phyloP scores from a whole-genome alignment of 768 basidiomycete genomes.

The Amanita thiersii region DNA sequence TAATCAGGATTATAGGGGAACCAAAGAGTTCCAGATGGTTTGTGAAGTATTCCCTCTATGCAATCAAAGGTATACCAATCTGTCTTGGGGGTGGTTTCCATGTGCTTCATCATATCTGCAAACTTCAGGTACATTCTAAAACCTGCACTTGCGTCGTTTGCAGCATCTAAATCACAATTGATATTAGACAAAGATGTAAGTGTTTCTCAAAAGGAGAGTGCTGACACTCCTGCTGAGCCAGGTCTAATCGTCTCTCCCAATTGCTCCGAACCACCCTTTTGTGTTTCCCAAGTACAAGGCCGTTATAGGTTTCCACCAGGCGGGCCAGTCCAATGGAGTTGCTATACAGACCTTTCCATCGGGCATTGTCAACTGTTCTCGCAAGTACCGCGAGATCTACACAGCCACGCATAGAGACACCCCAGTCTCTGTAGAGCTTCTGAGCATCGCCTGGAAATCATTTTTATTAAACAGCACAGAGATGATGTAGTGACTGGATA shows the following conservation, averaged over 20 bases:
- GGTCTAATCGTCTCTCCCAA: constrained; percentile 50
- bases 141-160: constrained; percentile 65
- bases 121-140: constrained; percentile 44
- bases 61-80: constrained; percentile 53
- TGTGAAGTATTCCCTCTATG: constrained; percentile 35
- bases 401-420: constrained; percentile 37
- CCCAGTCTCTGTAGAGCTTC: constrained; percentile 51
- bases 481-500: constrained; percentile 10
- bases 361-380: constrained; percentile 57
- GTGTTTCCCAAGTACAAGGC: constrained; percentile 46
- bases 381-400: constrained; percentile 69
- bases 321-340: constrained; percentile 53
- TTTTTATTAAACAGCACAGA: constrained; percentile 4
- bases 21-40: constrained; percentile 43
- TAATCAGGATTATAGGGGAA: constrained; percentile 54
- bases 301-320: constrained; percentile 54
- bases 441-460: constrained; percentile 48
- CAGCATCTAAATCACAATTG: constrained; percentile 44
- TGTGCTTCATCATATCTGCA: constrained; percentile 27
- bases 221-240: constrained; percentile 54
- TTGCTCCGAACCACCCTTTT: constrained; percentile 50
- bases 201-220: constrained; percentile 10
- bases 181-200: constrained; percentile 3
- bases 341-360: constrained; percentile 69
- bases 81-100: constrained; percentile 25